Evolutionary conservation across 2,329 filamentous ascomycete species (phyloP).

Genomic region (Fusarium heterosporum): DNA sequence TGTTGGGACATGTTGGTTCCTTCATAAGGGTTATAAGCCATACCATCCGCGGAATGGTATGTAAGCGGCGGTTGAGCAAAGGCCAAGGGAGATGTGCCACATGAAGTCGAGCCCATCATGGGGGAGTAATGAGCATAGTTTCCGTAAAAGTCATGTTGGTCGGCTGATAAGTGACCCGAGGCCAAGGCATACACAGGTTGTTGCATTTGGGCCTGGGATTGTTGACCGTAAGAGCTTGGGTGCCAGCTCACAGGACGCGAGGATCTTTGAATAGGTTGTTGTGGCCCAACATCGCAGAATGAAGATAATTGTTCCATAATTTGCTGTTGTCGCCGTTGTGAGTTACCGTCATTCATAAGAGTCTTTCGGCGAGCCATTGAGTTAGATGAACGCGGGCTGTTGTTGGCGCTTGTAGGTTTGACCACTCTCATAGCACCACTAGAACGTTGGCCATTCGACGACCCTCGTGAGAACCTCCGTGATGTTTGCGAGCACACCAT

Average conservation of each 20-base stretch:
- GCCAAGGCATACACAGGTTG: constrained; percentile 56
- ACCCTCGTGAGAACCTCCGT: constrained; percentile 62
- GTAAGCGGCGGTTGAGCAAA: constrained; percentile 67
- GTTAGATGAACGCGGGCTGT: constrained; percentile 70
- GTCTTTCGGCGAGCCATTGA: constrained; percentile 66
- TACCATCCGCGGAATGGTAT: constrained; percentile 54
- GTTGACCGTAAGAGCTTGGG: constrained; percentile 66
- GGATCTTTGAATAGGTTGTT: constrained; percentile 48
- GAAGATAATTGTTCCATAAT: constrained; percentile 57
- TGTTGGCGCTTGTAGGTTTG: constrained; percentile 76
- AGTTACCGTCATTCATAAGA: constrained; percentile 62
- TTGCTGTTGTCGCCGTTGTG: constrained; percentile 61
- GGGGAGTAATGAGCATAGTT: constrained; percentile 61
- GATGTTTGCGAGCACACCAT: constrained; percentile 60
- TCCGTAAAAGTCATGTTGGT: constrained; percentile 57
- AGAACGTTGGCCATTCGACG: constrained; percentile 63
- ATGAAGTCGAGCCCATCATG: constrained; percentile 67
- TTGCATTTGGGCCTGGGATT: constrained; percentile 54
- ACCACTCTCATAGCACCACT: constrained; percentile 67
- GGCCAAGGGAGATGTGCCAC: constrained; percentile 67
- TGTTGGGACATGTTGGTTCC: constrained; percentile 53
- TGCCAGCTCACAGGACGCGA: constrained; percentile 81
- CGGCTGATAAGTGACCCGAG: constrained; percentile 52
- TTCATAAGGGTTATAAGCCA: constrained; percentile 56
- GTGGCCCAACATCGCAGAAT: constrained; percentile 42